Conservation (phyloP, 257 asterid genomes). For the Capsicum pubescens region DNA sequence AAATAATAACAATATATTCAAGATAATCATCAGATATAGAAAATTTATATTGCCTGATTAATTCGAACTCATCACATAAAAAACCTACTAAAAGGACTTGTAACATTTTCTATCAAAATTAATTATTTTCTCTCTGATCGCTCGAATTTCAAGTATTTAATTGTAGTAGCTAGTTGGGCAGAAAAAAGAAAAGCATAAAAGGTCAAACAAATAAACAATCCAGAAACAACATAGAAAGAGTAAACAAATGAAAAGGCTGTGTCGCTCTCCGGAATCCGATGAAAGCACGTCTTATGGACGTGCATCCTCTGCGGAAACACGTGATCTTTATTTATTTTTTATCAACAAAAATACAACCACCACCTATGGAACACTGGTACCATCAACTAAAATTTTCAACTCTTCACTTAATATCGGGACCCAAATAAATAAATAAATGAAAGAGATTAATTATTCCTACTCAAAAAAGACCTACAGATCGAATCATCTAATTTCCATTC, state of each 20-base stretch:
- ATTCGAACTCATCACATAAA: no score
- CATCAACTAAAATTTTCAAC: not conserved
- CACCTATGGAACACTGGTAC: not conserved
- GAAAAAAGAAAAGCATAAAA: not conserved
- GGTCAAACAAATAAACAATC: conserved; percentile 23
- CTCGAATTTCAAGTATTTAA: not conserved
- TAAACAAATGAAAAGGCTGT: conserved; percentile 2
- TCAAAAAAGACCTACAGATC: not conserved
- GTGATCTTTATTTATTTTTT: not conserved
- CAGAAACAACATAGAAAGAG: not conserved
- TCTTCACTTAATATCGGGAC: not conserved
- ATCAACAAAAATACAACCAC: not conserved
- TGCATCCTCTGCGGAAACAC: conserved; percentile 29
- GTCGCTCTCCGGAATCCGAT: conserved; percentile 17
- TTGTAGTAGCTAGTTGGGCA: not conserved
- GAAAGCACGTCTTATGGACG: conserved; percentile 30
- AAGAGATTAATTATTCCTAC: not conserved
- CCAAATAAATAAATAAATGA: not conserved
- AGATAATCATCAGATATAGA: no score
- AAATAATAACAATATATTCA: no score
- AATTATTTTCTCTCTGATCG: not conserved
- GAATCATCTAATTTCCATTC: not conserved
- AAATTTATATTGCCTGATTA: not conserved
- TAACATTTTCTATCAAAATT: not conserved
- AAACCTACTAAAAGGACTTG: not conserved